Percentiles rank a stretch among this genome's conserved stretches.
Evolutionary conservation across 139 green algal genomes (phyloP).

Genomic region (Pseudopediastrum boryanum): DNA sequence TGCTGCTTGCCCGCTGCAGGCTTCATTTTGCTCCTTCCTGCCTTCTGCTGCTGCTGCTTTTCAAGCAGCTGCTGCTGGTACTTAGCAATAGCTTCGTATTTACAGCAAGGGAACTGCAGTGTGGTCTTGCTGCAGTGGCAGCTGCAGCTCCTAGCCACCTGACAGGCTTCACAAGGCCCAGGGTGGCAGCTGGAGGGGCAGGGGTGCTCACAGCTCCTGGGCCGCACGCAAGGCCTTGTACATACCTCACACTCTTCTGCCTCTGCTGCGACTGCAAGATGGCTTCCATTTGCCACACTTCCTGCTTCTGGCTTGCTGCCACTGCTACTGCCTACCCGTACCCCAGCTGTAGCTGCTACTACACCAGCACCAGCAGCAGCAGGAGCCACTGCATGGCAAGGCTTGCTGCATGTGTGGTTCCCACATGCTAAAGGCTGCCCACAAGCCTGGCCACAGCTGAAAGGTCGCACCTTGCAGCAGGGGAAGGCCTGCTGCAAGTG

Average conservation of each 20-base stretch:
- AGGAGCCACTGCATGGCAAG: conserved; percentile 57
- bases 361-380: neutral
- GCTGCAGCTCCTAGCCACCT: neutral
- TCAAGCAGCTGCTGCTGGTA: conserved; percentile 5
- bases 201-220: conserved; percentile 57
- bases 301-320: neutral
- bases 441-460: conserved; percentile 51
- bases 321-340: neutral
- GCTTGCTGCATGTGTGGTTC: conserved; percentile 66
- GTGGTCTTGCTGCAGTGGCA: conserved; percentile 75
- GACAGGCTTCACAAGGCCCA: conserved; percentile 47
- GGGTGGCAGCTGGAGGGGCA: conserved; percentile 69
- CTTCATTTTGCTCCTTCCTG: no score
- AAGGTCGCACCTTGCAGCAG: conserved; percentile 51
- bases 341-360: neutral
- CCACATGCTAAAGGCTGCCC: conserved; percentile 59
- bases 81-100: conserved; percentile 14
- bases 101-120: conserved; percentile 60
- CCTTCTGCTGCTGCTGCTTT: neutral
- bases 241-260: conserved; percentile 53
- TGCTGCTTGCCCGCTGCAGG: conserved; percentile 6
- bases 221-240: conserved; percentile 46
- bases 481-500: conserved; percentile 41
- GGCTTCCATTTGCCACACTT: no score
- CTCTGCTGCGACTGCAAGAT: neutral